A percentile compares a stretch with the other conserved stretches of the same genome.
Evolutionary conservation across 345 rosid genomes (phyloP).

Genomic region (Xanthoceras sorbifolium): DNA sequence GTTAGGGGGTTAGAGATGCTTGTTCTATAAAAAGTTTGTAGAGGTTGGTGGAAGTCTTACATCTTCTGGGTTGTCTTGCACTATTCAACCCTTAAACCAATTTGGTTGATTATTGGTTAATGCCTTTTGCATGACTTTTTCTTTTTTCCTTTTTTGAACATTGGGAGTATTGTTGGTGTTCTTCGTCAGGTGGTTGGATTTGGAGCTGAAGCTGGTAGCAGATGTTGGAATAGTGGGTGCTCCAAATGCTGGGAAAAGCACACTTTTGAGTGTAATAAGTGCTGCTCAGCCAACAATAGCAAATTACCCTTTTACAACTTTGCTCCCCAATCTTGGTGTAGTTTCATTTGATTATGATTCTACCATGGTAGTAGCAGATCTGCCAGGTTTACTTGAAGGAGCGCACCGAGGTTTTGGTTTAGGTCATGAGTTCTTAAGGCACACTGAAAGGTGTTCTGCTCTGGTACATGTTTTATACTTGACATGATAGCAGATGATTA

Average conservation of each 20-base stretch:
- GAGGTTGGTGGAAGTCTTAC: background rate
- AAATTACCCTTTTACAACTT: slow-evolving; percentile 87
- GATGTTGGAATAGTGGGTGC: slow-evolving; percentile 95
- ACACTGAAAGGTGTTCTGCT: slow-evolving; percentile 95
- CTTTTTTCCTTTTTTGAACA: background rate
- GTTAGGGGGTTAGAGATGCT: background rate
- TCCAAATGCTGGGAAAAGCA: slow-evolving; percentile 97
- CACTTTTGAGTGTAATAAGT: slow-evolving; percentile 78
- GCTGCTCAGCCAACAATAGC: slow-evolving; percentile 91
- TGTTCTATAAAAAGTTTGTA: background rate
- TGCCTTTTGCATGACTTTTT: background rate
- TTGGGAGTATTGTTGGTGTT: slow-evolving; percentile 32
- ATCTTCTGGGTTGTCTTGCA: background rate
- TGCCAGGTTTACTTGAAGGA: slow-evolving; percentile 97
- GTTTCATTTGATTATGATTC: slow-evolving; percentile 89
- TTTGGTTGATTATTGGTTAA: background rate
- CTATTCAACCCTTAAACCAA: background rate
- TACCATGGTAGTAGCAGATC: slow-evolving; percentile 93
- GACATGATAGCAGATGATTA: slow-evolving; percentile 4
- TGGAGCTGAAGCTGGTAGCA: slow-evolving; percentile 88
- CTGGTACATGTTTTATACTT: slow-evolving; percentile 53
- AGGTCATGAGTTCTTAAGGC: slow-evolving; percentile 88
- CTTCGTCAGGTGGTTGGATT: slow-evolving; percentile 84
- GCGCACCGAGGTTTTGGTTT: slow-evolving; percentile 93
- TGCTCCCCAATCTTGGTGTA: slow-evolving; percentile 95